Evolutionary conservation across 2,329 filamentous ascomycete genomes (phyloP), one percentile per base, ranked within the genome.

Genomic region (Fusarium nygamai): DNA sequence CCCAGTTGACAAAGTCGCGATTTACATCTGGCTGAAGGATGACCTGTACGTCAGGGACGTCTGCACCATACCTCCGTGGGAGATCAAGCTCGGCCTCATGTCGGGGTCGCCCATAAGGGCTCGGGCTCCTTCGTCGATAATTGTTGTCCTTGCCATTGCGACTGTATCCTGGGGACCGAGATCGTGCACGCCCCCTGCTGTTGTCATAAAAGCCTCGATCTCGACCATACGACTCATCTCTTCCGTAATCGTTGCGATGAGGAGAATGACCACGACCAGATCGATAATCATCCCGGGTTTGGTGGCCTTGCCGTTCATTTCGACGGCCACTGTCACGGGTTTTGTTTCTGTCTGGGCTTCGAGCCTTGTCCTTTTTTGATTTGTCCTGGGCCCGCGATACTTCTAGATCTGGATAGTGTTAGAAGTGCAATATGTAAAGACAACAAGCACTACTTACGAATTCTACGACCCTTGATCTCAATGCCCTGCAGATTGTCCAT

Each of bases 21-120:
- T 92, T 90, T 19, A 97, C 88, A 75, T 95, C 91, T 73, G 96
- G 92, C 50, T 96, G 86, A 10, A 97, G 89, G 34, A 98, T 89
- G 36, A 98, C 90, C 81, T 98, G 95, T 22, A 98, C 93, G 77
- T 98, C 95, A 6, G 96, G 95, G 29, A 98, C 91, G 73, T 96
- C 91, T 65, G 88, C 86, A 9, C 93, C 91, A 66, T 91, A 89
- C 65, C 95, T 88, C 64, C 91, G 89, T 48, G 94, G 94, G 13
- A 97, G 89, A 36, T 93, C 92, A 19, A 95, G 85, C 61, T 92
- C 88, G 64, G 86, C 82, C 53, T 88, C 84, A 43, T 86, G 84
- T 29, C 88, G 83, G 57, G 87, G 83, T 38, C 87, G 78, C 8
- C 83, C 81, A 69, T 86, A 84, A 0, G 94, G 94, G 69, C 92